These are phyloP conservation scores for Lactifluus rugatus DNA, from an alignment of 768 basidiomycete species.

Conservation along the genomic window DNA sequence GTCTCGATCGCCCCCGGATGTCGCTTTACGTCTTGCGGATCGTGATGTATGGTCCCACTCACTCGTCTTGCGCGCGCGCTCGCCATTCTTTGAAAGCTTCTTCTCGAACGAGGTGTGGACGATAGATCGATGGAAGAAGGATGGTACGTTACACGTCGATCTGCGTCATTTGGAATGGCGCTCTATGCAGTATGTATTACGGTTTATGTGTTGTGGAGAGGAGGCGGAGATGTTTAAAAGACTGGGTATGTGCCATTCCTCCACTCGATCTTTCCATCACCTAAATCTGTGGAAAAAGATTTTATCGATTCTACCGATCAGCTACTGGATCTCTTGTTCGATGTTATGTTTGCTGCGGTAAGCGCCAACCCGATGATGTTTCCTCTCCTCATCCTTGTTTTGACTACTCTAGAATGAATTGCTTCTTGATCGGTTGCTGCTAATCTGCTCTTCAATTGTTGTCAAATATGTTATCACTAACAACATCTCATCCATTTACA, in stretches of 20 bases:
- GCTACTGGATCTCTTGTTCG: constrained; percentile 77
- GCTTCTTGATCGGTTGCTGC: constrained; percentile 73
- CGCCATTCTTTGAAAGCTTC: constrained; percentile 74
- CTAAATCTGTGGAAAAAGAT: constrained; percentile 32
- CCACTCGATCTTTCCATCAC: neutral
- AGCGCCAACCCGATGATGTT: constrained; percentile 21
- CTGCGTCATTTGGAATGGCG: constrained; percentile 66
- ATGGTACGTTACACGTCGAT: constrained; percentile 52
- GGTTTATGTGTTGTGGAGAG: constrained; percentile 68
- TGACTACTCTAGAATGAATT: constrained; percentile 67
- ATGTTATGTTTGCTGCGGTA: constrained; percentile 78
- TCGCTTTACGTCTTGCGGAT: constrained; percentile 63
- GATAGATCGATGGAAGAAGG: constrained; percentile 38
- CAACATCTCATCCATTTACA: constrained; percentile 73
- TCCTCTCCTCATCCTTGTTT: neutral
- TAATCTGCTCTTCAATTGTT: constrained; percentile 73
- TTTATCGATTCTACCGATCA: constrained; percentile 59
- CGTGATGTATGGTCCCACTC: constrained; percentile 60
- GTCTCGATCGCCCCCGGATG: constrained; percentile 45
- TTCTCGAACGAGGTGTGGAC: constrained; percentile 84
- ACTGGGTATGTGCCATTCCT: constrained; percentile 41
- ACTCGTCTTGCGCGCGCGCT: constrained; percentile 67
- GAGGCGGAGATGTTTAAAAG: constrained; percentile 59
- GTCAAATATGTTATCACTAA: constrained; percentile 54
- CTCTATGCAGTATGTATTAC: constrained; percentile 65